These are phyloP conservation scores for Aegilops speltoides DNA, from an alignment of 176 grass and related monocot genomes.

Conservation along the genomic window DNA sequence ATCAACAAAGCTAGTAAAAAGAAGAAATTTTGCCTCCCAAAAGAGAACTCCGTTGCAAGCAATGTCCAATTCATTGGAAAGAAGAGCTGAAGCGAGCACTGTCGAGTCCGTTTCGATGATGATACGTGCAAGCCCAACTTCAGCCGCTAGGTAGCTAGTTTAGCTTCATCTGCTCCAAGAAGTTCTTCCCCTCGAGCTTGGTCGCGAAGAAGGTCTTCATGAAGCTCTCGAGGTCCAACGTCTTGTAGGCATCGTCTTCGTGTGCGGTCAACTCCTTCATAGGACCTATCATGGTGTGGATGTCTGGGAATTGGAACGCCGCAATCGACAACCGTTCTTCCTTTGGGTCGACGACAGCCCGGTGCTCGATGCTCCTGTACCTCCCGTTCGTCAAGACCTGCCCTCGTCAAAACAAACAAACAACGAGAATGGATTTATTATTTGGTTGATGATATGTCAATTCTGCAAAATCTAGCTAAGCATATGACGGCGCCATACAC, in stretches of 20 bases:
- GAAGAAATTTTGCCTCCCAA: too few species aligned
- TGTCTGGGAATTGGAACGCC: slow-evolving; percentile 46
- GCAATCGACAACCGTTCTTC: slow-evolving; percentile 47
- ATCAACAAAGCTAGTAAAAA: too few species aligned
- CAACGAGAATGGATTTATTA: too few species aligned
- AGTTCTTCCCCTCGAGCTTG: slow-evolving; percentile 32
- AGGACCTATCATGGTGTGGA: slow-evolving; percentile 40
- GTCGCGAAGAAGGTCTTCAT: slow-evolving; percentile 41
- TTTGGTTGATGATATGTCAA: neutral
- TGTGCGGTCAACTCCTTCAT: slow-evolving; percentile 19
- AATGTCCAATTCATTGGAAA: too few species aligned
- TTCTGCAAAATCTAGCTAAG: neutral
- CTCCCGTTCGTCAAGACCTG: slow-evolving; percentile 58
- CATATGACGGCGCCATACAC: neutral
- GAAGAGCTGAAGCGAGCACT: too few species aligned
- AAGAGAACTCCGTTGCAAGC: too few species aligned
- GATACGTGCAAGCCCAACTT: too few species aligned
- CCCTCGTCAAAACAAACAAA: neutral
- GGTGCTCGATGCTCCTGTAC: slow-evolving; percentile 56
- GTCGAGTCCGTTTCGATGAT: too few species aligned
- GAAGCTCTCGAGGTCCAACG: slow-evolving; percentile 18
- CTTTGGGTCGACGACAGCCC: slow-evolving; percentile 30
- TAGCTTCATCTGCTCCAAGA: slow-evolving; percentile 30
- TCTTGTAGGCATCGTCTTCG: slow-evolving; percentile 5
- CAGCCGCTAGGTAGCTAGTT: neutral